Evolutionary conservation across 495 filamentous ascomycete genomes (phyloP), one percentile per base, ranked within the genome.

Genomic region (Cercophora newfieldiana): DNA sequence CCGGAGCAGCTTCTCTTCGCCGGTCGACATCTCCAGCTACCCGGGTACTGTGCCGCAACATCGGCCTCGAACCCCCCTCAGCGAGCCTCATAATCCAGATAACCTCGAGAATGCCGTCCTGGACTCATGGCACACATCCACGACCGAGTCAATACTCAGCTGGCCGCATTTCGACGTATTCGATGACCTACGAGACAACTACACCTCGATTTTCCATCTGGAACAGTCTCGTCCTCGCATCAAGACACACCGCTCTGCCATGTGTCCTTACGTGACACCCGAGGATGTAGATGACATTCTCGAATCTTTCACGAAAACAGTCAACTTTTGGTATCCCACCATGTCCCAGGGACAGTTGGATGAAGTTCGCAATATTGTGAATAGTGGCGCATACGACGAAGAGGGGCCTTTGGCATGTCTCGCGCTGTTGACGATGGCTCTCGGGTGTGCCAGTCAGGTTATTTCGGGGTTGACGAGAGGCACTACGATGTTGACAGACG

Each of bases 251-350:
- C 31, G 66, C 8, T 33, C 60, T 3, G 63, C 59, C 29, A 72
- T 75, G 30, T 56, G 65, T 24, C 74, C 71, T 3, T 80, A 79
- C 64, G 66, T 81, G 12, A 79, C 74, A 4, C 33, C 65, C 1
- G 68, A 73, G 6, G 82, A 84, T 48, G 70, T 76, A 0, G 64
- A 76, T n/a, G 70, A 73, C 26, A 70, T 83, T 16, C 66, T 83
- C 25, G 64, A 64, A 1, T 70, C 74, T 14, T 78, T 78, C 30
- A 61, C 71, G 33, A 57, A 66, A 7, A 65, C 63, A 51, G 70
- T 77, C n/a, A 78, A 78, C 64, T 78, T 78, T 54, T 77, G 74
- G 74, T 78, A 78, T 68, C 76, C 76, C 8, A 73, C 69, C 24
- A 67, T 73, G 59, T 70, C 68, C 22, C 63, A 60, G 53, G 16